Conservation (phyloP, 495 filamentous ascomycete genomes). For the Aspergillus homomorphus region DNA sequence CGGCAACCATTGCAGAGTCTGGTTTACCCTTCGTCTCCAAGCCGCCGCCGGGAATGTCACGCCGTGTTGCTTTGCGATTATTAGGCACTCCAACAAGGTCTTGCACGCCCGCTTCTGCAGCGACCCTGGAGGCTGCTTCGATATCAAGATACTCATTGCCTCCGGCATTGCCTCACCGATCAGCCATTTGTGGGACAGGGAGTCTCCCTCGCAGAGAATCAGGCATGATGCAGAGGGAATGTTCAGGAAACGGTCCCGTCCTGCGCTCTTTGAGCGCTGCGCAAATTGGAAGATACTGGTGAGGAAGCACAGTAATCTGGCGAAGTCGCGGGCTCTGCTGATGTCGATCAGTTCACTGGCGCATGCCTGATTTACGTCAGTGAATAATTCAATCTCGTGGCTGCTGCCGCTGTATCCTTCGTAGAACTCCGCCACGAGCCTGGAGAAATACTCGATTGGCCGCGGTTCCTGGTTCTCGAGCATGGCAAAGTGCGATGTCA, state of each 20-base stretch:
- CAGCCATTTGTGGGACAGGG: slow-evolving; percentile 13
- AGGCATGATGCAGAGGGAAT: slow-evolving; percentile 21
- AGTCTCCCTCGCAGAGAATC: slow-evolving; percentile 24
- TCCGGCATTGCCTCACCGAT: too few relatives aligned
- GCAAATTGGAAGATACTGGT: slow-evolving; percentile 26
- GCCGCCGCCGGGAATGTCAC: slow-evolving; percentile 16
- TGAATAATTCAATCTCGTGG: slow-evolving; percentile 27
- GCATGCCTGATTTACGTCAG: slow-evolving; percentile 26
- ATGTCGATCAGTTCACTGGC: slow-evolving; percentile 24
- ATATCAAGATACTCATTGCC: slow-evolving; percentile 19
- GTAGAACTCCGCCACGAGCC: slow-evolving; percentile 27
- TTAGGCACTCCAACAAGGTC: slow-evolving; percentile 23
- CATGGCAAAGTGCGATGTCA: slow-evolving; percentile 30
- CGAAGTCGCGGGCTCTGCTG: slow-evolving; percentile 24
- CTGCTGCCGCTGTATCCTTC: slow-evolving; percentile 32
- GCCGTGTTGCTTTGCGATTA: slow-evolving; percentile 30
- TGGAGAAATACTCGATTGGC: slow-evolving; percentile 29
- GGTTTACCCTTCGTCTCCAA: slow-evolving; percentile 10
- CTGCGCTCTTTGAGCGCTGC: slow-evolving; percentile 11
- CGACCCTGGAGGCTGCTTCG: slow-evolving; percentile 21
- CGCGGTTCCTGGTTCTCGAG: slow-evolving; percentile 26
- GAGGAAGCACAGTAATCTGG: slow-evolving; percentile 23
- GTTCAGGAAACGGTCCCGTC: slow-evolving; percentile 22
- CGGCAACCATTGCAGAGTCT: too few relatives aligned
- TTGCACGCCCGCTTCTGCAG: slow-evolving; percentile 25